A percentile compares a stretch with the other conserved stretches of the same genome.
These are phyloP conservation scores for Ceratobasidium sp. DNA, from an alignment of 1,284 basidiomycete genomes.

Conservation along the genomic window DNA sequence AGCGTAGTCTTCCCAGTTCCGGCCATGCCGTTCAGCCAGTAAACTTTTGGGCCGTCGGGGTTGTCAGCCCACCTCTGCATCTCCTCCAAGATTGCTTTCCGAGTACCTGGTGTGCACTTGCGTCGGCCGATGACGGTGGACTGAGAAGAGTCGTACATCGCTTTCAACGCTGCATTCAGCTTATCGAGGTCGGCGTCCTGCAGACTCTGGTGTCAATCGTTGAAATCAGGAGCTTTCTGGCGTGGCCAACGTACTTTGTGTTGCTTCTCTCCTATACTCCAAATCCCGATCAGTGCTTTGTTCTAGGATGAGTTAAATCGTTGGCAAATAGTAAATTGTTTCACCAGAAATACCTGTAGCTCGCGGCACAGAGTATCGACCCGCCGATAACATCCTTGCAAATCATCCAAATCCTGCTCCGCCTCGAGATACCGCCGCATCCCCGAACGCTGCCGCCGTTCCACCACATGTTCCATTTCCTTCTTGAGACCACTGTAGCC, in stretches of 20 bases:
- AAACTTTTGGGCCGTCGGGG: slow-evolving; percentile 42
- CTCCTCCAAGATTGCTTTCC: slow-evolving; percentile 47
- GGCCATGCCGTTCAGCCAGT: slow-evolving; percentile 52
- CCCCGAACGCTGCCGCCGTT: background rate
- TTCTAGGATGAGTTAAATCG: background rate
- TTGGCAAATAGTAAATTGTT: background rate
- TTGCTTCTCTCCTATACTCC: background rate
- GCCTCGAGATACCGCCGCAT: background rate
- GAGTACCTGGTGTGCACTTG: slow-evolving; percentile 48
- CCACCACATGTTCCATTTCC: background rate
- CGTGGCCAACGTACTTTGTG: background rate
- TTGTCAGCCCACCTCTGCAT: slow-evolving; percentile 46
- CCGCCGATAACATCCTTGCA: too few species aligned
- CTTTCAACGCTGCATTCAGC: background rate
- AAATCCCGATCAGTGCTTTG: background rate
- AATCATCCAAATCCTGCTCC: background rate
- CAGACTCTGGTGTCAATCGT: background rate
- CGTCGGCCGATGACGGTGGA: slow-evolving; percentile 2
- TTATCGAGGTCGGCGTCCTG: background rate
- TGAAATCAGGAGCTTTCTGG: background rate
- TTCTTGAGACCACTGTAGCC: slow-evolving; percentile 1
- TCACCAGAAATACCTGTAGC: background rate
- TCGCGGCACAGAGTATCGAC: background rate
- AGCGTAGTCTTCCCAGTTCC: slow-evolving; percentile 48
- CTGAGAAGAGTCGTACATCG: slow-evolving; percentile 4